Evolutionary conservation across 441 rosid species (phyloP), one percentile per base, ranked within the genome.

Genomic region (Rhodomyrtus psidioides): DNA sequence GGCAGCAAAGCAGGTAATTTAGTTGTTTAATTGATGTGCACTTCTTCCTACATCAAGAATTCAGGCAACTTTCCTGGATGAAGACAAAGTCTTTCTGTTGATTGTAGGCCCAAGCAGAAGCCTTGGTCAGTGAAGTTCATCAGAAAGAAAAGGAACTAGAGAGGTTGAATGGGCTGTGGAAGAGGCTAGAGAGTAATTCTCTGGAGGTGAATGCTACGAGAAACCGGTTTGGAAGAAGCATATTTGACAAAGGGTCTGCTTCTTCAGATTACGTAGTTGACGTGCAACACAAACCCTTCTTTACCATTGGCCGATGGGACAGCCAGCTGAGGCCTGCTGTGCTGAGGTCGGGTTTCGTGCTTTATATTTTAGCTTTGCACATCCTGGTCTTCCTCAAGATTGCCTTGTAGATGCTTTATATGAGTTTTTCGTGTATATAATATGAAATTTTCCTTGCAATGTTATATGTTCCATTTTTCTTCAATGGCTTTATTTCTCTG

Each of bases 51-150:
- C 79, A 60, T 60, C 46, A 74, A 75, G 56, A 84, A 86, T 58
- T 82, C 59, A 53, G 53, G 39, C 51, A 34, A 58, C 57, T 23
- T 13, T 44, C 21, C 56, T 55, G 55, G 55, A 85, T 60, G 79
- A 83, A 81, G 79, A 84, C 13, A 82, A 76, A 57, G 10, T 84
- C 59, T 34, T 26, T 82, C 83, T 87, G 51, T 86, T 85, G 84
- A 44, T 87, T 84, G 54, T 85, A 97, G 98, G 91, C 92, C 86
- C 98, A 97, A 92, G 99, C 99, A 44, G 99, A 96, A 89, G 95
- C 94, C 85, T 93, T 96, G 82, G 93, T 93, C 54, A 79, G 90
- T 86, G 98, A 96, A 88, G 93, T 94, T 85, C 98, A 91, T 90
- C 75, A 87, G 87, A 94, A 94, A 87, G 94, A 93, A 91, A 93